A percentile compares a stretch with the other conserved stretches of the same genome.
Evolutionary conservation across 169 alveolate species (phyloP).

Genomic region (Neospora caninum): DNA sequence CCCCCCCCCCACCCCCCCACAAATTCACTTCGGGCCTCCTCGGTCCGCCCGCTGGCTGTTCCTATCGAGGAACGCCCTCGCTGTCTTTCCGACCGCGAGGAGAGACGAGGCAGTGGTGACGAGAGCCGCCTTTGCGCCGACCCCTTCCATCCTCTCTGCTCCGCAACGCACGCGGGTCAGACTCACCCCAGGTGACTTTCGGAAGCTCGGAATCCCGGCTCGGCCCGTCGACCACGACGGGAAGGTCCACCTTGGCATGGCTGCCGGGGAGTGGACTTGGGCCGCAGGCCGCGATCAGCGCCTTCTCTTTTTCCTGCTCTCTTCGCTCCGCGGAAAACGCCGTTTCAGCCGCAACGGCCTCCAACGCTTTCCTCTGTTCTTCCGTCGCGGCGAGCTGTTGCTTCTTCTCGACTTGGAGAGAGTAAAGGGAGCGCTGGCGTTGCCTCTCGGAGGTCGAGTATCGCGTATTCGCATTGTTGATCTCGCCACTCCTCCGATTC

Average conservation of each 20-base stretch:
- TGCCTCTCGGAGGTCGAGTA: background rate
- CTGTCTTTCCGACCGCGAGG: too few species aligned
- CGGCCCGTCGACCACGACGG: background rate
- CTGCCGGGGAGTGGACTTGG: background rate
- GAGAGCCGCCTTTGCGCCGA: too few species aligned
- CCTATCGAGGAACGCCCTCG: too few species aligned
- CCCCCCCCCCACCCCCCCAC: background rate
- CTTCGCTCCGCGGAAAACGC: background rate
- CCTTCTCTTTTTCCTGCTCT: background rate
- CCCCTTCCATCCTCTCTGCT: too few species aligned
- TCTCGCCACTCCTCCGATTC: conserved; percentile 33
- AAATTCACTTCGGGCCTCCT: too few species aligned
- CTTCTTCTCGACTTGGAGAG: conserved; percentile 25
- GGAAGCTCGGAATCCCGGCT: background rate
- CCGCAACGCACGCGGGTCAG: background rate
- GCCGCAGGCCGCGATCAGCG: background rate
- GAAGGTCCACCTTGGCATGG: background rate
- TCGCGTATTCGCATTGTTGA: conserved; percentile 16
- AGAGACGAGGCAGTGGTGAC: too few species aligned
- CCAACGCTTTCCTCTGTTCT: background rate
- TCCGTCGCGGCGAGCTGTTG: conserved; percentile 30
- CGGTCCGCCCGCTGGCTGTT: background rate
- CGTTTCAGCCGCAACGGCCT: background rate
- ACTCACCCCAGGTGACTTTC: background rate
- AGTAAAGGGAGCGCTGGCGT: background rate